Conservation (phyloP, 2,329 filamentous ascomycete genomes). For the Dactylonectria estremocensis region DNA sequence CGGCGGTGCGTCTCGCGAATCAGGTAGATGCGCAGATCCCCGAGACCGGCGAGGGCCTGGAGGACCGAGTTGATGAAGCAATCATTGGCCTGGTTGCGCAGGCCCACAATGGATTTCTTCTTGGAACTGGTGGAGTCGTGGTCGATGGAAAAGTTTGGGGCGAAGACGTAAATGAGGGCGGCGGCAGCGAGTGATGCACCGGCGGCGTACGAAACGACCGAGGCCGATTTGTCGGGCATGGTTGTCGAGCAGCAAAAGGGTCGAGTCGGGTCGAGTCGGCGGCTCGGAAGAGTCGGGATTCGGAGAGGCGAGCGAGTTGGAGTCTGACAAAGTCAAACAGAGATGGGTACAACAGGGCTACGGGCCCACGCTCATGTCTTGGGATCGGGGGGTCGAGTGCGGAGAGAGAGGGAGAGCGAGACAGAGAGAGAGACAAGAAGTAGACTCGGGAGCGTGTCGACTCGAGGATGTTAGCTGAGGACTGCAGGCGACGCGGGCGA, state of each 20-base stretch:
- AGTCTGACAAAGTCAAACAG: slow-evolving; percentile 46
- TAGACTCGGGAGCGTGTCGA: not conserved
- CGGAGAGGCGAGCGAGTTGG: slow-evolving; percentile 30
- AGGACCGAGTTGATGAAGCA: slow-evolving; percentile 98
- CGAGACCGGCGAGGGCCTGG: slow-evolving; percentile 91
- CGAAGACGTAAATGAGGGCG: slow-evolving; percentile 96
- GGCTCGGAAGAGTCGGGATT: slow-evolving; percentile 43
- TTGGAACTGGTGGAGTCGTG: slow-evolving; percentile 77
- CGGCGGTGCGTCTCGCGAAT: slow-evolving; percentile 92
- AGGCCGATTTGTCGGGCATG: slow-evolving; percentile 57
- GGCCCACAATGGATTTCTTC: slow-evolving; percentile 90
- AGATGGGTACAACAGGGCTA: slow-evolving; percentile 41
- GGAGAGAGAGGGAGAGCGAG: slow-evolving; percentile 13
- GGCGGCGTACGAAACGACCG: slow-evolving; percentile 87
- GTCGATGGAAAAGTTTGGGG: slow-evolving; percentile 96
- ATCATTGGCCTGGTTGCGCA: slow-evolving; percentile 93
- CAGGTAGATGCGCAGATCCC: slow-evolving; percentile 90
- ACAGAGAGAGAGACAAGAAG: not conserved
- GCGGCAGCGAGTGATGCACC: slow-evolving; percentile 95
- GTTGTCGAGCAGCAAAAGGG: slow-evolving; percentile 24
- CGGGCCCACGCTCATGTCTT: slow-evolving; percentile 45
- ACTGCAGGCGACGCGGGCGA: slow-evolving; percentile 16
- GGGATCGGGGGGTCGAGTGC: slow-evolving; percentile 23
- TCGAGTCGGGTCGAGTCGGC: slow-evolving; percentile 33
- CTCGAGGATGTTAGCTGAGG: slow-evolving; percentile 19